phyloP scores from a whole-genome alignment of 768 basidiomycete species.

The Zangia roseola region DNA sequence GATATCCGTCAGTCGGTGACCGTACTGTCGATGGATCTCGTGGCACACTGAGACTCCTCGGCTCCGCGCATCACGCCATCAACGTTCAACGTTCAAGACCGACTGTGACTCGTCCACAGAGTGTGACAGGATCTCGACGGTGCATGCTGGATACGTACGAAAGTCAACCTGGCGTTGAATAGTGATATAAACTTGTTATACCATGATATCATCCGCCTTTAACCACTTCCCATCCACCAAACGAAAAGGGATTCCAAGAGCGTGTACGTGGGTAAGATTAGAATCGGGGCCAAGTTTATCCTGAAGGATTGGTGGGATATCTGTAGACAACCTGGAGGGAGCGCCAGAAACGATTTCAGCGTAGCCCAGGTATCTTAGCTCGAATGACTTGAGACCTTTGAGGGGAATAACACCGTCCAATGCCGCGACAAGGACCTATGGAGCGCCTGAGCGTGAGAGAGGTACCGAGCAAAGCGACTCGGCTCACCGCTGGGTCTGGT shows the following conservation, averaged over 20 bases:
- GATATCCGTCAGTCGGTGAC: too few relatives aligned
- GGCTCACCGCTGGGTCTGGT: neutral
- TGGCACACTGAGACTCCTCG: too few relatives aligned
- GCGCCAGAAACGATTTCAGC: too few relatives aligned
- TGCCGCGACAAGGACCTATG: neutral
- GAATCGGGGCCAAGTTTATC: neutral
- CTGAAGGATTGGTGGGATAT: neutral
- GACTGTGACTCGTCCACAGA: too few relatives aligned
- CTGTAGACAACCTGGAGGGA: neutral
- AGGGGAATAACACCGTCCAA: neutral
- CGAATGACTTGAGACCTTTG: neutral
- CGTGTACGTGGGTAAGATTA: neutral
- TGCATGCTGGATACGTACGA: too few relatives aligned
- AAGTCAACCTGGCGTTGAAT: too few relatives aligned
- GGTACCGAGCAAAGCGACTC: neutral
- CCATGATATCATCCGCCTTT: too few relatives aligned
- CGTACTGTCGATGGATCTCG: too few relatives aligned
- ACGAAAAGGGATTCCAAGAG: neutral
- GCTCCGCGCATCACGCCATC: too few relatives aligned
- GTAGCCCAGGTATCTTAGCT: neutral
- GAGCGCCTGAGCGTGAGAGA: neutral
- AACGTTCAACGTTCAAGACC: too few relatives aligned
- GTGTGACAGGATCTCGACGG: too few relatives aligned
- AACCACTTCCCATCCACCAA: slow-evolving; percentile 7
- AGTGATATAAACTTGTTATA: too few relatives aligned